Conservation (phyloP, 257 asterid genomes). For the Nyctanthes arbortristis region DNA sequence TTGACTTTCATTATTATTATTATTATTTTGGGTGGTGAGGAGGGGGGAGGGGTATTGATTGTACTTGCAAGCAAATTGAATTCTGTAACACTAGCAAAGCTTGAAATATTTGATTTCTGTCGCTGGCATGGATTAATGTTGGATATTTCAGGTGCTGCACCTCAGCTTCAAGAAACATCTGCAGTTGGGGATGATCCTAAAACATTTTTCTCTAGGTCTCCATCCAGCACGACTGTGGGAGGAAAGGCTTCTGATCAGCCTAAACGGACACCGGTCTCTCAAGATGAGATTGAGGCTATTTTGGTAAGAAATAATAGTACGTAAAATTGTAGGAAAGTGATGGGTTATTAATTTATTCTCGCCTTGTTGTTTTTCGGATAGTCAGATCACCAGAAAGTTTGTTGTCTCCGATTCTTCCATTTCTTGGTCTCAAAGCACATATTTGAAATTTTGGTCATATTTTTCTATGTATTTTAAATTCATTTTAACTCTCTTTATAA, state of each 20-base stretch:
- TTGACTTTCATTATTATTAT: conserved; percentile 3
- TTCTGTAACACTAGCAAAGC: background rate
- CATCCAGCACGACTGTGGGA: conserved; percentile 52
- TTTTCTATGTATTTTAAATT: background rate
- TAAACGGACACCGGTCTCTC: conserved; percentile 80
- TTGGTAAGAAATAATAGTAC: conserved; percentile 52
- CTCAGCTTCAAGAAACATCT: conserved; percentile 46
- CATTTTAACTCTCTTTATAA: conserved; percentile 1
- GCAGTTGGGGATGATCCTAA: conserved; percentile 41
- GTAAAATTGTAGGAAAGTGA: background rate
- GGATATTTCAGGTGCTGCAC: conserved; percentile 45
- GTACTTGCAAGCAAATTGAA: background rate
- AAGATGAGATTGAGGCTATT: conserved; percentile 84
- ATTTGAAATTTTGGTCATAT: background rate
- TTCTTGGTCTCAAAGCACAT: conserved; percentile 8
- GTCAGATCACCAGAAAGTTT: background rate
- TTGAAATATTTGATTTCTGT: background rate
- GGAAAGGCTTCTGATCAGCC: conserved; percentile 98
- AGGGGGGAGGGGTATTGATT: background rate
- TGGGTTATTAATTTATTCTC: background rate
- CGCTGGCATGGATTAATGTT: background rate
- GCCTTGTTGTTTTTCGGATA: background rate
- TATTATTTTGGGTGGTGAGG: background rate
- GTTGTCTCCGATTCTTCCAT: background rate
- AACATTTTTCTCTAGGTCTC: conserved; percentile 56